Evolutionary conservation across 1,139 yeast species (phyloP), one percentile per base, ranked within the genome.

Genomic region (Nakaseomyces kungkrabaensis): DNA sequence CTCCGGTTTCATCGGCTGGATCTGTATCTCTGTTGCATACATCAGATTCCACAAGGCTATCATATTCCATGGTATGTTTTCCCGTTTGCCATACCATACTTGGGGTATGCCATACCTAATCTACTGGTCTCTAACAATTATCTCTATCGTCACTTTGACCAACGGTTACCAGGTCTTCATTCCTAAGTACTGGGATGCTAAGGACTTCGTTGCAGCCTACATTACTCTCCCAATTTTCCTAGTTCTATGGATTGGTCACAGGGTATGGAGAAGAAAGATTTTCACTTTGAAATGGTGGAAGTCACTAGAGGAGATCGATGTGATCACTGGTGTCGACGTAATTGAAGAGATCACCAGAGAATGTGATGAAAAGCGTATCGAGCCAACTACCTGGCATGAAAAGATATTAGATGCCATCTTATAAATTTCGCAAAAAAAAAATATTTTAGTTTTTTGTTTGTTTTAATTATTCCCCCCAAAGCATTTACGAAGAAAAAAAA

Each of bases 1-100:
- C 48, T 79, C 89, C 10, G 89, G 90, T 49, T 73, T 84, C 61
- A 77, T 83, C 54, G 78, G 86, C 13, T 84, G 90, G 90, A 78
- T 80, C 51, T 75, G 79, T 69, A 81, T 82, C 50, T 73, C 81
- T 31, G 68, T 76, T 47, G 75, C 85, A 37, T 88, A 83, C 64
- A 65, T 83, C 46, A 73, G 86, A 62, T 84, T 83, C 67, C 81
- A 82, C 78, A 66, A 69, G 40, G 79, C 86, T 45, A 72, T 82
- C 60, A 72, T 72, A 55, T 63, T 68, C 47, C 74, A 84, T 66
- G 78, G 78, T 32, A 74, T 82, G 51, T 61, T 67, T 51, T 77
- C 70, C 40, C 67, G 79, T 56, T 70, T 76, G 27, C 72, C 79
- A 17, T 76, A 66, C 66, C 71, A 56, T 48, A 70, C 81, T 0